A percentile compares a stretch with the other conserved stretches of the same genome.
phyloP scores from a whole-genome alignment of 2,329 filamentous ascomycete genomes.

The Chrysoporthe austroafricana region DNA sequence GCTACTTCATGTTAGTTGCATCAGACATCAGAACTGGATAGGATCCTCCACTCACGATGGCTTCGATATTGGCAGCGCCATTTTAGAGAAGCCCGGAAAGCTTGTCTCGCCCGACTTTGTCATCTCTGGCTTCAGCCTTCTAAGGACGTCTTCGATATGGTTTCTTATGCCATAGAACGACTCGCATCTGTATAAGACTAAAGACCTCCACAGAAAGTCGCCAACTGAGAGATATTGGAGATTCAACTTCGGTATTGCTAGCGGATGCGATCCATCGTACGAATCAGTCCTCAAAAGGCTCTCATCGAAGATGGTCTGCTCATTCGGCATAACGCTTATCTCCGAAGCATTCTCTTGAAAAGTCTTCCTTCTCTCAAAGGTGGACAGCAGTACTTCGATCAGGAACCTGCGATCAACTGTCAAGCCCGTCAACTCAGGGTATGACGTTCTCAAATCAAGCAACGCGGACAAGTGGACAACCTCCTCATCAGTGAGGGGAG shows the following conservation, averaged over 20 bases:
- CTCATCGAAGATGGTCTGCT: constrained; percentile 77
- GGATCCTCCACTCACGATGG: constrained; percentile 57
- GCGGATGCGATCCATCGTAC: constrained; percentile 84
- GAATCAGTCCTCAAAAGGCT: constrained; percentile 79
- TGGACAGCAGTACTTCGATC: constrained; percentile 73
- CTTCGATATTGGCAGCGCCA: constrained; percentile 86
- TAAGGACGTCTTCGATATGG: constrained; percentile 82
- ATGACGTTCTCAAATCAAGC: constrained; percentile 80
- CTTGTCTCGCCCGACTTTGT: constrained; percentile 66
- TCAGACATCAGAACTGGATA: neutral
- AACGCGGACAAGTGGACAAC: constrained; percentile 68
- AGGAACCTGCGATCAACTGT: constrained; percentile 65
- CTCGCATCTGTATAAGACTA: constrained; percentile 86
- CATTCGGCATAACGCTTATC: constrained; percentile 81
- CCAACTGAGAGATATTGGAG: constrained; percentile 93
- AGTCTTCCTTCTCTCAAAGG: constrained; percentile 76
- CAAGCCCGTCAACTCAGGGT: constrained; percentile 72
- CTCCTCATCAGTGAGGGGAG: constrained; percentile 74
- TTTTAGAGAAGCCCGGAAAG: constrained; percentile 86
- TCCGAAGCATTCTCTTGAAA: constrained; percentile 80
- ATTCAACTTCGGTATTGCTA: constrained; percentile 93
- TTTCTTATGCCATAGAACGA: constrained; percentile 92
- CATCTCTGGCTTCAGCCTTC: constrained; percentile 73
- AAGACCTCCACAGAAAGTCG: constrained; percentile 95
- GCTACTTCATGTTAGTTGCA: constrained; percentile 37